Percentiles rank a stretch among this genome's conserved stretches.
These are phyloP conservation scores for Petunia axillaris DNA, from an alignment of 257 asterid species.

Conservation along the genomic window DNA sequence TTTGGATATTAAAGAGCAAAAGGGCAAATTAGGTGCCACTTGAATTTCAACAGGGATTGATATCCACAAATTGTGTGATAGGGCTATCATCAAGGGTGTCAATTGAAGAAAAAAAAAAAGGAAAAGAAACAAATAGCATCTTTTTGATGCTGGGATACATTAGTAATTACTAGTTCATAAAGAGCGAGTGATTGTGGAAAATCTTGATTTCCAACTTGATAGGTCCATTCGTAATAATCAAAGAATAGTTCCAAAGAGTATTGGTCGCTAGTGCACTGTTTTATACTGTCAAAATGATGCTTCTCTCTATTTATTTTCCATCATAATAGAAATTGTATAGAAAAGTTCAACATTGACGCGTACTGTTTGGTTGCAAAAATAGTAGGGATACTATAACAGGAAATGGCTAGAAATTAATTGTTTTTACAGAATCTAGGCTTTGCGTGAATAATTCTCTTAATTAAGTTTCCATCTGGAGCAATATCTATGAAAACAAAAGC, in stretches of 20 bases:
- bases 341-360: neutral
- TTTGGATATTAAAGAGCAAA: constrained; percentile 2
- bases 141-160: neutral
- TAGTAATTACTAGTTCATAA: neutral
- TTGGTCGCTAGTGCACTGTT: neutral
- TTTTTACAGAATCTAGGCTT: too few relatives aligned
- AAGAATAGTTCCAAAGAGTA: neutral
- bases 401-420: too few relatives aligned
- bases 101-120: neutral
- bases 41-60: constrained; percentile 11
- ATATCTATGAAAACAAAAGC: too few relatives aligned
- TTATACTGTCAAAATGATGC: neutral
- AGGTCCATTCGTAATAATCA: neutral
- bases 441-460: too few relatives aligned
- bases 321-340: neutral
- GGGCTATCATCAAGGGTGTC: constrained; percentile 4
- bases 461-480: too few relatives aligned
- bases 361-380: too few relatives aligned
- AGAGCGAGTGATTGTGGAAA: neutral
- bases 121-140: neutral
- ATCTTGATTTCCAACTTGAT: neutral
- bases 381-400: too few relatives aligned
- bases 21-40: neutral
- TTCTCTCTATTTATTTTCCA: neutral
- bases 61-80: constrained; percentile 23